Evolutionary conservation across 106 monocot genomes (phyloP).

Genomic region (Dioscorea zingiberensis): DNA sequence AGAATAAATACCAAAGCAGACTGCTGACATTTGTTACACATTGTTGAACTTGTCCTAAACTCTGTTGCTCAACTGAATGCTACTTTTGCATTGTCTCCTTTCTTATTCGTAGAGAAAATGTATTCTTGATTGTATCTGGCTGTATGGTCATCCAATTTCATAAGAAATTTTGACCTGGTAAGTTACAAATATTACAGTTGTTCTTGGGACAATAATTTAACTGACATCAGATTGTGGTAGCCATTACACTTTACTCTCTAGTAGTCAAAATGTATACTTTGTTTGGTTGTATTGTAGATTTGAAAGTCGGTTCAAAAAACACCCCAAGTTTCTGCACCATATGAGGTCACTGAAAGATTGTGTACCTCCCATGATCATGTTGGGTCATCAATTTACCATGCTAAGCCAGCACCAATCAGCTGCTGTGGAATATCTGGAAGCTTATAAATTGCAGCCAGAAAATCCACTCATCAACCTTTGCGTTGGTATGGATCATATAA

Average conservation of each 20-base stretch:
- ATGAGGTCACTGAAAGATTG: constrained; percentile 38
- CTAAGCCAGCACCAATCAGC: constrained; percentile 85
- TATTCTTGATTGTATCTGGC: too few relatives aligned
- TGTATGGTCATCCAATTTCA: too few relatives aligned
- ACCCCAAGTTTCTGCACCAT: constrained; percentile 58
- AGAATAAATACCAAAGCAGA: too few relatives aligned
- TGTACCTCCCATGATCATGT: constrained; percentile 67
- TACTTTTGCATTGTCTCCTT: too few relatives aligned
- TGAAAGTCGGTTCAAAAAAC: constrained; percentile 46
- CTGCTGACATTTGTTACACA: too few relatives aligned
- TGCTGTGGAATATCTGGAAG: constrained; percentile 75
- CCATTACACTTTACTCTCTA: background rate
- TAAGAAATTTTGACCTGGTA: too few relatives aligned
- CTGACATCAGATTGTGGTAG: too few relatives aligned
- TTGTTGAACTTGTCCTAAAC: too few relatives aligned
- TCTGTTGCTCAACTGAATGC: too few relatives aligned
- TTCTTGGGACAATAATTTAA: too few relatives aligned
- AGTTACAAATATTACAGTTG: too few relatives aligned
- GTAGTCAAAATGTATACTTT: background rate
- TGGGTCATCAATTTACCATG: constrained; percentile 76
- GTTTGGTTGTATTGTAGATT: constrained; percentile 30
- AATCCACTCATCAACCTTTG: constrained; percentile 85
- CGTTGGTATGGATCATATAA: constrained; percentile 46
- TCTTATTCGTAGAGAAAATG: too few relatives aligned
- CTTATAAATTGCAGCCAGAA: constrained; percentile 82